Conservation (phyloP, 1,284 basidiomycete genomes). For the Heterobasidion annosum region DNA sequence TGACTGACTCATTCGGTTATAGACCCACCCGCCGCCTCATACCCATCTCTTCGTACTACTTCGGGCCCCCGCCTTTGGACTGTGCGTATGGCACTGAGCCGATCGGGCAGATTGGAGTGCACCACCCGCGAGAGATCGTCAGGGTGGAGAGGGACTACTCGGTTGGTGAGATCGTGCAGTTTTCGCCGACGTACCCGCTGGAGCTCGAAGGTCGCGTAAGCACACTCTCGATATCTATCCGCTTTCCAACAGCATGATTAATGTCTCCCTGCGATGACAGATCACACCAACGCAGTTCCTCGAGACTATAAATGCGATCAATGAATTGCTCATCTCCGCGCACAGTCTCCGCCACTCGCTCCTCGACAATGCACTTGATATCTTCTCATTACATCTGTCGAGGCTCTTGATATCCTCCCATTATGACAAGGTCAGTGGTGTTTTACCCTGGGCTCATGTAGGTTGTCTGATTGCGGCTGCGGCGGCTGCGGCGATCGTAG, state of each 20-base stretch:
- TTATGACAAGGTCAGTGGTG: conserved; percentile 57
- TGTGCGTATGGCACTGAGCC: conserved; percentile 71
- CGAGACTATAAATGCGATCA: conserved; percentile 78
- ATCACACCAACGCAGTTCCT: conserved; percentile 78
- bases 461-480: neutral
- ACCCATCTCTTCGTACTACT: conserved; percentile 75
- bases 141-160: conserved; percentile 78
- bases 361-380: conserved; percentile 60
- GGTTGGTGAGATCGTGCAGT: conserved; percentile 74
- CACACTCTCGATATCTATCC: conserved; percentile 11
- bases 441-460: neutral
- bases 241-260: neutral
- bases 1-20: conserved; percentile 3
- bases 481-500: conserved; percentile 26
- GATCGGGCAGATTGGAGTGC: conserved; percentile 70
- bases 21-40: conserved; percentile 35
- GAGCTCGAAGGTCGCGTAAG: conserved; percentile 78
- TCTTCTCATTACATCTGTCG: conserved; percentile 70
- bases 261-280: conserved; percentile 23
- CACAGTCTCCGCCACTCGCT: conserved; percentile 58
- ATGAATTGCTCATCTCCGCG: conserved; percentile 73
- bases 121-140: conserved; percentile 80
- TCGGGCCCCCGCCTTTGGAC: conserved; percentile 66
- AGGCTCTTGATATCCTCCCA: conserved; percentile 55
- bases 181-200: conserved; percentile 71